Base-by-base conservation (phyloP, 768 basidiomycete genomes). In the Suillus ampliporus region DNA sequence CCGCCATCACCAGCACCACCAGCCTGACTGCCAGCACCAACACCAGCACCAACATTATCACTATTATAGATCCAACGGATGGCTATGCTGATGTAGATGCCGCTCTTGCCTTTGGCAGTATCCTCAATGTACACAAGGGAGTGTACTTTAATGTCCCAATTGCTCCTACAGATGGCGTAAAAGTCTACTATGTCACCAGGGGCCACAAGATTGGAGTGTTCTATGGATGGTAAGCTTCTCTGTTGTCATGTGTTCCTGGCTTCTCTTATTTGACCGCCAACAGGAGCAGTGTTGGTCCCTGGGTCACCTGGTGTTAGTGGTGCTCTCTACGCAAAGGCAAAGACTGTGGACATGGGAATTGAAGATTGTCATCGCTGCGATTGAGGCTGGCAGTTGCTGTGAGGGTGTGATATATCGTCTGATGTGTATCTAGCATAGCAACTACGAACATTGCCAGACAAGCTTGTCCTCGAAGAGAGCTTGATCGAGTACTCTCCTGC, bases 371-470 rank as follows among this genome's bases (percentile, higher is more conserved):
- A 23, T 46, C 1, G 19, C 44, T 46, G 44, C 21, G 11, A 21
- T 46, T 13, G 11, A 46, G 11, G 44, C 44, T 46, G 44, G 44
- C 2, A n/a, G 11, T 7, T 21, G 44, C 44, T 6, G 11, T 23
- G 44, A 21, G 5, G 44, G 44, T 46, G 1, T 23, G 13, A 46
- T 44, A 43, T 43, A 43, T 43, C n/a, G 43, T 43, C 19, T 43
- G 19, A 43, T 43, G 43, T 43, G 43, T 41, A 41, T 41, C 43
- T 43, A 43, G 43, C 43, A 43, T 43, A 43, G 19, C 43, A 43
- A 43, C 43, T 43, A 43, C 19, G 43, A 43, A 43, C 43, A 43
- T 43, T 43, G 43, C 43, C 43, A 43, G 43, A 43, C 43, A 43
- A 43, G 43, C 43, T 43, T 43, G 43, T 43, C 43, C 43, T 43